These are phyloP conservation scores for Blastocystis sp. DNA, from an alignment of 352 stramenopile genomes.

Conservation along the genomic window DNA sequence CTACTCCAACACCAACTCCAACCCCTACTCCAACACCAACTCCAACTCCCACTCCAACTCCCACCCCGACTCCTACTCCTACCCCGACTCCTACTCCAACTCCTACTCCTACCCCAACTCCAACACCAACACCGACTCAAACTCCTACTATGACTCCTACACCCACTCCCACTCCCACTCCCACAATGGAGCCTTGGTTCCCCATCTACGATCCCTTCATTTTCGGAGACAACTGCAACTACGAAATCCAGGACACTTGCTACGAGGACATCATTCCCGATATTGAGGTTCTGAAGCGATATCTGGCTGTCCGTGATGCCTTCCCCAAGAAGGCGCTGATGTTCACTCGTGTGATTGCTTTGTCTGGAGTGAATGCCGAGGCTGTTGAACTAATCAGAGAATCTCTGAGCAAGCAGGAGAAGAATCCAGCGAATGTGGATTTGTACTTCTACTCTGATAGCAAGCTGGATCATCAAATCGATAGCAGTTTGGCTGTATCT, in stretches of 20 bases:
- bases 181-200: not conserved
- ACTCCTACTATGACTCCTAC: not conserved
- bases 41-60: not conserved
- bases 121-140: not conserved
- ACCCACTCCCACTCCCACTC: not conserved
- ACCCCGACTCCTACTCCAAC: not conserved
- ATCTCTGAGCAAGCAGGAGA: not conserved
- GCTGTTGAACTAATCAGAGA: not conserved
- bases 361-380: not conserved
- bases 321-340: not conserved
- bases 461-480: not conserved
- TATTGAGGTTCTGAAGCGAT: not conserved
- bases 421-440: not conserved
- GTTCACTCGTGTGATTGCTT: conserved; percentile 14
- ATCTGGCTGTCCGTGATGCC: not conserved
- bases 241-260: not conserved
- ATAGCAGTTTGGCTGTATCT: not conserved
- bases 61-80: not conserved
- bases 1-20: not conserved
- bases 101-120: not conserved
- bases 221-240: conserved; percentile 8
- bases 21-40: not conserved
- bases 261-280: not conserved
- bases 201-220: conserved; percentile 36
- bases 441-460: not conserved